A percentile compares a stretch with the other conserved stretches of the same genome.
These are phyloP conservation scores for Stagonosporopsis rhizophila DNA, from an alignment of 2,329 filamentous ascomycete genomes.

Conservation along the genomic window DNA sequence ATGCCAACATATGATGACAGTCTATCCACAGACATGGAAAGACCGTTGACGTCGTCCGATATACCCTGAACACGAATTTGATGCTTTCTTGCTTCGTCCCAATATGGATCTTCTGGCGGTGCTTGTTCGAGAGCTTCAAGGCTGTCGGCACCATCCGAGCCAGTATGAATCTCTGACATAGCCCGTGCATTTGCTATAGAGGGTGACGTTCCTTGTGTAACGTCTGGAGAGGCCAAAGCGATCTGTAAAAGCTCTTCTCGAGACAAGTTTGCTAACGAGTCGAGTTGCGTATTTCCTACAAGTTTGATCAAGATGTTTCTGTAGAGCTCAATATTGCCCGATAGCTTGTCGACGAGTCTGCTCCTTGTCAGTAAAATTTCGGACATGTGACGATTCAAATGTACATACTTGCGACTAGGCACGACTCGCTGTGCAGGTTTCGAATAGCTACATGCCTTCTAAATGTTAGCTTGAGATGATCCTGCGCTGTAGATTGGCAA, in stretches of 20 bases:
- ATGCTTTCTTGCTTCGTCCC: constrained; percentile 66
- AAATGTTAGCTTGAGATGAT: not conserved
- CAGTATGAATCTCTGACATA: constrained; percentile 48
- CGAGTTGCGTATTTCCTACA: constrained; percentile 53
- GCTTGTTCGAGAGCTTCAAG: constrained; percentile 72
- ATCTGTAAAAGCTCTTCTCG: constrained; percentile 56
- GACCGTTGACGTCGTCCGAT: constrained; percentile 74
- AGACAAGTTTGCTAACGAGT: constrained; percentile 49
- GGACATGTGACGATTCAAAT: not conserved
- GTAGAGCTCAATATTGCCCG: constrained; percentile 58
- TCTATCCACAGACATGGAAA: constrained; percentile 68
- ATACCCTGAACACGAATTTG: constrained; percentile 56
- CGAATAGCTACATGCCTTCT: constrained; percentile 73
- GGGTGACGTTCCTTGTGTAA: constrained; percentile 43
- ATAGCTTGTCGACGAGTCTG: constrained; percentile 65
- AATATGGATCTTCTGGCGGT: constrained; percentile 68
- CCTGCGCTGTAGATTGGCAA: not conserved
- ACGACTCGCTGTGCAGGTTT: constrained; percentile 79
- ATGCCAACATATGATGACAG: constrained; percentile 73
- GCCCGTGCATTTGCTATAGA: constrained; percentile 35
- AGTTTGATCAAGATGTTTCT: constrained; percentile 52
- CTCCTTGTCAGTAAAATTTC: constrained; percentile 62
- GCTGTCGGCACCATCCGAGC: constrained; percentile 59
- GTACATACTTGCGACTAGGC: constrained; percentile 75
- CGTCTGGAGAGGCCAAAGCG: constrained; percentile 51